Evolutionary conservation across 2,329 filamentous ascomycete genomes (phyloP).

Genomic region (Aureobasidium sp.): DNA sequence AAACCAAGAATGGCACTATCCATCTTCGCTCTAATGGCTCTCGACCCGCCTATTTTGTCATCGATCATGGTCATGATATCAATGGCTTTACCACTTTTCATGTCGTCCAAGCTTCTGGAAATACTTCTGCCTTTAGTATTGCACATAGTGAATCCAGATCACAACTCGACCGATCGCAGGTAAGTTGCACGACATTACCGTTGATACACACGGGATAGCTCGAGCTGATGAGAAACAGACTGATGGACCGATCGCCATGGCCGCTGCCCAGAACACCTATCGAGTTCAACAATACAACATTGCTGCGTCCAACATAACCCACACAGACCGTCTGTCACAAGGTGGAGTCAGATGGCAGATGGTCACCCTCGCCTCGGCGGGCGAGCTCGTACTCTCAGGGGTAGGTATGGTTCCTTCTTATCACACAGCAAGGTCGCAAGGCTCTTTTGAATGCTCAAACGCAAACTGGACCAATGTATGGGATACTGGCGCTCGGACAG

Average conservation of each 20-base stretch:
- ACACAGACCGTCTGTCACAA: background rate
- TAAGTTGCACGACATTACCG: background rate
- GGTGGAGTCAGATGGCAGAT: background rate
- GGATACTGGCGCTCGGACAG: background rate
- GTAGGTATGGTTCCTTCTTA: background rate
- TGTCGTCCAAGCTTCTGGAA: background rate
- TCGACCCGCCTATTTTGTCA: background rate
- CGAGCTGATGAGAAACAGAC: background rate
- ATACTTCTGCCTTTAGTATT: background rate
- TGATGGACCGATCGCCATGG: background rate
- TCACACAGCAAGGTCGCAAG: background rate
- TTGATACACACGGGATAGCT: background rate
- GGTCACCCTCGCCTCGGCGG: background rate
- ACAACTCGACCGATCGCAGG: background rate
- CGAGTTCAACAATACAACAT: background rate
- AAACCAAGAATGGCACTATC: background rate
- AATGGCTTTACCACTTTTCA: background rate
- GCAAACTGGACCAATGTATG: background rate
- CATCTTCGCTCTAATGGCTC: background rate
- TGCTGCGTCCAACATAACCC: background rate
- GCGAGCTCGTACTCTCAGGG: background rate
- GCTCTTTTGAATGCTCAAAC: background rate
- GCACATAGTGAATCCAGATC: background rate
- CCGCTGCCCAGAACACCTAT: background rate
- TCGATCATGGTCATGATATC: background rate